Evolutionary conservation across 2,329 filamentous ascomycete genomes (phyloP).

Genomic region (Thielaviopsis ethacetica): DNA sequence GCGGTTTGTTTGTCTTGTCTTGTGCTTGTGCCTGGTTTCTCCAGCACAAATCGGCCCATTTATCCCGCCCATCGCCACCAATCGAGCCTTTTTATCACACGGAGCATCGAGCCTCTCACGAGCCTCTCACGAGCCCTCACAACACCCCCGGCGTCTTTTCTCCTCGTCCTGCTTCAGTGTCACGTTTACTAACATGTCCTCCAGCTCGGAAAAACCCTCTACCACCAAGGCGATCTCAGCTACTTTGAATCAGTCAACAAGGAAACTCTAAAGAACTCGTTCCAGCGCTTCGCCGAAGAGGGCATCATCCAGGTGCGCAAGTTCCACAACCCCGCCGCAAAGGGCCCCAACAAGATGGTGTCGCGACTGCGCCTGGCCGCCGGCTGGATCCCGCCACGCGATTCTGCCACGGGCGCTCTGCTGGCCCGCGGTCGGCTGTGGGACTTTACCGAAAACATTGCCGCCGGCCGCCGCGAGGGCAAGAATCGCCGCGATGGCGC

Average conservation of each 20-base stretch:
- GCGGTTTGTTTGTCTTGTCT: too few relatives aligned
- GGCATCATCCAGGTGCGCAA: slow-evolving; percentile 67
- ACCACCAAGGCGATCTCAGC: slow-evolving; percentile 89
- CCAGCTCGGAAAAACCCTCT: slow-evolving; percentile 84
- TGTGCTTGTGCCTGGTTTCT: too few relatives aligned
- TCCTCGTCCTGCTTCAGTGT: background rate
- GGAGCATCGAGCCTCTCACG: too few relatives aligned
- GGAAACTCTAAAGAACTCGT: slow-evolving; percentile 89
- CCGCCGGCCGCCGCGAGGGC: slow-evolving; percentile 66
- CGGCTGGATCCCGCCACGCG: slow-evolving; percentile 58
- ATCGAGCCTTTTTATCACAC: too few relatives aligned
- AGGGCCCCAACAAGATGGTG: slow-evolving; percentile 29
- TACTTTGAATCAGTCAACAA: slow-evolving; percentile 99
- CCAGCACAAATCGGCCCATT: too few relatives aligned
- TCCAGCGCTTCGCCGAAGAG: slow-evolving; percentile 75
- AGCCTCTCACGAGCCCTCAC: too few relatives aligned
- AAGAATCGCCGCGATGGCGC: slow-evolving; percentile 92
- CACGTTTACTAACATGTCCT: slow-evolving; percentile 13
- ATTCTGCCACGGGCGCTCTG: slow-evolving; percentile 42
- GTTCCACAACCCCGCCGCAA: slow-evolving; percentile 35
- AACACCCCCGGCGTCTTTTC: background rate
- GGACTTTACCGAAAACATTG: slow-evolving; percentile 84
- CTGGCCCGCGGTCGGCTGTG: slow-evolving; percentile 62
- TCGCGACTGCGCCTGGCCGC: slow-evolving; percentile 51
- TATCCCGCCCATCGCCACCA: background rate